Evolutionary conservation across 202 grass and related monocot species (phyloP).

Genomic region (Elaeis oleifera): DNA sequence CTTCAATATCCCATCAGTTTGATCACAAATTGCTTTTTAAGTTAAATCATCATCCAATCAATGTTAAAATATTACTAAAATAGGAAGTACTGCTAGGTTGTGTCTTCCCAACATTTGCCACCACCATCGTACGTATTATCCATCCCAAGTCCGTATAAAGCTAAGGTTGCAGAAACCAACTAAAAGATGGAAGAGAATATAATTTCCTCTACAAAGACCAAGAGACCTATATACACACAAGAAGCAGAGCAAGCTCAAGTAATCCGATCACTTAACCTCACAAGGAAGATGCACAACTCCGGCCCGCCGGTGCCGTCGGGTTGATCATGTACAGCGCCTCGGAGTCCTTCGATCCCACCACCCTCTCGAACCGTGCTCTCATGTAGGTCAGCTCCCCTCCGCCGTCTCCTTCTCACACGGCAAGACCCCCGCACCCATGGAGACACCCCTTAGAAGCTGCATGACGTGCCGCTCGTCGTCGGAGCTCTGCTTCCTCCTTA

Average conservation of each 20-base stretch:
- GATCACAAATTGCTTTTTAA: too few species aligned
- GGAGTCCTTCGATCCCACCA: conserved; percentile 88
- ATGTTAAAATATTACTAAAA: too few species aligned
- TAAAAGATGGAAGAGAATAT: too few species aligned
- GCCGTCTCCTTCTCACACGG: conserved; percentile 43
- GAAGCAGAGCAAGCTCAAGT: neutral
- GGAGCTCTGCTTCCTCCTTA: conserved; percentile 72
- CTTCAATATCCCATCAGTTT: too few species aligned
- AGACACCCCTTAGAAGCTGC: conserved; percentile 78
- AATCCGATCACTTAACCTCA: conserved; percentile 65
- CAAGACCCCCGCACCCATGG: conserved; percentile 95
- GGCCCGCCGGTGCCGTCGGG: conserved; percentile 34
- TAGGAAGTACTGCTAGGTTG: too few species aligned
- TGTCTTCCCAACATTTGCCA: too few species aligned
- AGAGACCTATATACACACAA: neutral
- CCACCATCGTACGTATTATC: too few species aligned
- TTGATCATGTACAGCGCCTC: conserved; percentile 99
- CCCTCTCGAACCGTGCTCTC: conserved; percentile 81
- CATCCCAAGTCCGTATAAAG: too few species aligned
- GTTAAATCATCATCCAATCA: too few species aligned
- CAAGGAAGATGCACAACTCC: conserved; percentile 92
- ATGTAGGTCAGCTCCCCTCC: conserved; percentile 90
- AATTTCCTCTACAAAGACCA: neutral
- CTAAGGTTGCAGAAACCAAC: too few species aligned
- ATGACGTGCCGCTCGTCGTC: conserved; percentile 78